phyloP scores from a whole-genome alignment of 306 rosid species.

The Canavalia gladiata region DNA sequence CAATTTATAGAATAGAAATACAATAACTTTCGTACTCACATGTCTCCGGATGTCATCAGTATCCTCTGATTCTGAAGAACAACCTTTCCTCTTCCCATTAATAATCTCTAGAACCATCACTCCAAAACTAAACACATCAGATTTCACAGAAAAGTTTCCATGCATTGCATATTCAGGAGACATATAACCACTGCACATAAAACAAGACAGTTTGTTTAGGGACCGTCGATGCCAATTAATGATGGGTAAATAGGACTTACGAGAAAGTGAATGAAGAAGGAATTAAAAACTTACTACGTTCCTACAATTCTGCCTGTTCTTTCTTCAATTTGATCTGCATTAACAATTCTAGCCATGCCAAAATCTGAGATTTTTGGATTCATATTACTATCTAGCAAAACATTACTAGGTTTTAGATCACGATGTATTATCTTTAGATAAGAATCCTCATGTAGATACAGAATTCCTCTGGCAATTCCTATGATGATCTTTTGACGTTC shows the following conservation, averaged over 20 bases:
- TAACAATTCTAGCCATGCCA: conserved; percentile 55
- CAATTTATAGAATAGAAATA: background rate
- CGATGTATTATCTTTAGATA: conserved; percentile 57
- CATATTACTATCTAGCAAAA: conserved; percentile 50
- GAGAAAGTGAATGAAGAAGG: background rate
- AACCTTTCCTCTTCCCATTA: conserved; percentile 49
- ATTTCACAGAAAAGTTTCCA: conserved; percentile 53
- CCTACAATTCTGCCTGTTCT: conserved; percentile 51
- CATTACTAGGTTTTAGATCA: conserved; percentile 58
- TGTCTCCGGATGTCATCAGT: conserved; percentile 46
- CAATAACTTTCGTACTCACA: conserved; percentile 37
- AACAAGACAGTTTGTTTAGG: background rate
- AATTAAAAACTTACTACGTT: conserved; percentile 50
- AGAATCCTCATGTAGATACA: conserved; percentile 58
- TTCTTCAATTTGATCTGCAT: conserved; percentile 39
- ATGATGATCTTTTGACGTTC: conserved; percentile 46
- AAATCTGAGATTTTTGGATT: conserved; percentile 61
- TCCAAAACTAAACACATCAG: conserved; percentile 54
- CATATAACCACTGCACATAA: conserved; percentile 51
- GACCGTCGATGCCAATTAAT: background rate
- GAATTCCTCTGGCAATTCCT: conserved; percentile 52
- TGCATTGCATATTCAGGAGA: conserved; percentile 59
- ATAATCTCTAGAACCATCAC: conserved; percentile 54
- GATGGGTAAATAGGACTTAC: background rate
- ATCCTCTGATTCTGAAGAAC: conserved; percentile 30